Percentiles rank a stretch among this genome's conserved stretches.
These are phyloP conservation scores for Peniophora sp. DNA, from an alignment of 1,284 basidiomycete species.

Conservation along the genomic window DNA sequence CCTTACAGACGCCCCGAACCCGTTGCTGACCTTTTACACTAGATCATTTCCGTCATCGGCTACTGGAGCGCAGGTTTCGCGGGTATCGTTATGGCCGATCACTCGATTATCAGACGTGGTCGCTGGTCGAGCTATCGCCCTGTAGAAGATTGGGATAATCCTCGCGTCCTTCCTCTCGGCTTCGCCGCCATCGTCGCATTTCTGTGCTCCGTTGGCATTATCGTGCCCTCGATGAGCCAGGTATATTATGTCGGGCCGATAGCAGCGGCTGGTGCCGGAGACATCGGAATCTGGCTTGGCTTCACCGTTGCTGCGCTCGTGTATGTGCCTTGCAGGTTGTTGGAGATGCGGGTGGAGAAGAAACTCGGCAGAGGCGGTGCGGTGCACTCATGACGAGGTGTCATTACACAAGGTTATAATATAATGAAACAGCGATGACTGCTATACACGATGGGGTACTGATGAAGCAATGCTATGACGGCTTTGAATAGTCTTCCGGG, in stretches of 20 bases:
- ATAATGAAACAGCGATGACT: too few relatives aligned
- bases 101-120: conserved; percentile 42
- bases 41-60: conserved; percentile 37
- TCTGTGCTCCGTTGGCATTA: conserved; percentile 34
- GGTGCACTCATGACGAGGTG: background rate
- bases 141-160: conserved; percentile 30
- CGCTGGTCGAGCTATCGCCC: conserved; percentile 27
- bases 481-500: too few relatives aligned
- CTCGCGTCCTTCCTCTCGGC: conserved; percentile 32
- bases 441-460: too few relatives aligned
- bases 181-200: conserved; percentile 44
- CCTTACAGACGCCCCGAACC: background rate
- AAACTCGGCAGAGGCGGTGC: conserved; percentile 1
- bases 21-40: conserved; percentile 6
- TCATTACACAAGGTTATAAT: too few relatives aligned
- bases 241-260: conserved; percentile 48
- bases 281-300: conserved; percentile 46
- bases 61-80: conserved; percentile 55
- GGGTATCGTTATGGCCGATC: conserved; percentile 47
- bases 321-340: conserved; percentile 30
- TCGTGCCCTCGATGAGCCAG: conserved; percentile 53
- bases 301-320: conserved; percentile 30
- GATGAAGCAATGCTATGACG: too few relatives aligned
- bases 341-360: conserved; percentile 26
- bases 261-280: conserved; percentile 40